Conservation (phyloP, 306 rosid genomes). For the Echinosophora koreensis region DNA sequence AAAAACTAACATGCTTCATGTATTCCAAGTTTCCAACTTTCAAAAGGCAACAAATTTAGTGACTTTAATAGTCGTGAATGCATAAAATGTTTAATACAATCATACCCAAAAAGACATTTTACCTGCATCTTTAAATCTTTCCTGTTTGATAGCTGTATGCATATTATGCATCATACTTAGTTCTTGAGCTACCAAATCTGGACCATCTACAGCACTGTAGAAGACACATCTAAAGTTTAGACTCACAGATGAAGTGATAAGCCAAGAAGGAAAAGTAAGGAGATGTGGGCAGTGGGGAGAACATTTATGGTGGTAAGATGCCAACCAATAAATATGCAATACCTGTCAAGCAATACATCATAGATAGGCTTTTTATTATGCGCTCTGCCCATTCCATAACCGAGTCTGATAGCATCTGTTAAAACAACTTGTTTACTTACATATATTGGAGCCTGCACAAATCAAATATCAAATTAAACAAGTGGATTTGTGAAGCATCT, state of each 20-base stretch:
- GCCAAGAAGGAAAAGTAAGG: slow-evolving; percentile 19
- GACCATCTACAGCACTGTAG: slow-evolving; percentile 85
- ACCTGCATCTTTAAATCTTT: slow-evolving; percentile 95
- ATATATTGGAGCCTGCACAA: slow-evolving; percentile 92
- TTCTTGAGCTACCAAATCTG: slow-evolving; percentile 76
- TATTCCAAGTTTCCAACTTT: slow-evolving; percentile 26
- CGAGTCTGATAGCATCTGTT: slow-evolving; percentile 78
- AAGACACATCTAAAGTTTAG: slow-evolving; percentile 39
- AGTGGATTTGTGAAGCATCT: slow-evolving; percentile 26
- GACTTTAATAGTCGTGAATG: slow-evolving; percentile 4
- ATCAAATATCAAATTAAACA: slow-evolving; percentile 47
- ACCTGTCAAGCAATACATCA: slow-evolving; percentile 96
- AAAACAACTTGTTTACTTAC: slow-evolving; percentile 85
- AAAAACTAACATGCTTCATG: slow-evolving; percentile 30
- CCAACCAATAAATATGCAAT: slow-evolving; percentile 41
- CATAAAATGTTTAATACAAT: slow-evolving; percentile 8
- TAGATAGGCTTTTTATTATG: slow-evolving; percentile 63
- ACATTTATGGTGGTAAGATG: slow-evolving; percentile 23
- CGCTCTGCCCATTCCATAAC: slow-evolving; percentile 79
- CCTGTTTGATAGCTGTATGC: slow-evolving; percentile 75
- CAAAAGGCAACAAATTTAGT: background rate
- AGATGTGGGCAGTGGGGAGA: background rate
- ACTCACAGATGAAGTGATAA: slow-evolving; percentile 12
- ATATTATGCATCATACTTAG: slow-evolving; percentile 79
- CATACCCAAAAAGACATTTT: slow-evolving; percentile 11